phyloP scores from a whole-genome alignment of 2,329 filamentous ascomycete genomes.

The Plenodomus tracheiphilus region DNA sequence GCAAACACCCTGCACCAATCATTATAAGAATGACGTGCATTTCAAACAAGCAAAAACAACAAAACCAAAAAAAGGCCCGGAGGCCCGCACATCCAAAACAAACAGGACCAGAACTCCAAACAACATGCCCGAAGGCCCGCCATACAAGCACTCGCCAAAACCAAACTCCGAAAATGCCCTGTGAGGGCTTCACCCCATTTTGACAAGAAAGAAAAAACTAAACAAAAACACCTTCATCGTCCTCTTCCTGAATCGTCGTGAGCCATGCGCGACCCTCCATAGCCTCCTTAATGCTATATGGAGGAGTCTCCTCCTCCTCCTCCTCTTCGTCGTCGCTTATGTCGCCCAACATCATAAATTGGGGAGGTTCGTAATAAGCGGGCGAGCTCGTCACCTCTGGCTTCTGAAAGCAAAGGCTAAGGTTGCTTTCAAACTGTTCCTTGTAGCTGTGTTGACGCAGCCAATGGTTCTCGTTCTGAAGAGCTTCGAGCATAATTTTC shows the following conservation, averaged over 20 bases:
- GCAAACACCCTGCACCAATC: too few relatives aligned
- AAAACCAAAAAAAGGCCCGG: not conserved
- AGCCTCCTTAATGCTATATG: not conserved
- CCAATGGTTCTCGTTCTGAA: conserved; percentile 36
- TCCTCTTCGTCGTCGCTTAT: too few relatives aligned
- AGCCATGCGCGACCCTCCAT: not conserved
- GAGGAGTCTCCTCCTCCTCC: not conserved
- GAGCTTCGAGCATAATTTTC: conserved; percentile 25
- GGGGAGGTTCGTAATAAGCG: too few relatives aligned
- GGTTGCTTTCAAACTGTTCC: conserved; percentile 17
- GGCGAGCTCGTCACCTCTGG: not conserved
- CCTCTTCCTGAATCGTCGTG: not conserved
- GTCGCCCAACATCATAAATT: too few relatives aligned
- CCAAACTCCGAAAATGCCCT: not conserved
- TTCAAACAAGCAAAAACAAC: not conserved
- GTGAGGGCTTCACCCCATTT: too few relatives aligned
- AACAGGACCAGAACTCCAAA: not conserved
- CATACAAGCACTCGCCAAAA: not conserved
- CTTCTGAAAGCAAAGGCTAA: conserved; percentile 13
- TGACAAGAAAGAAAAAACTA: too few relatives aligned
- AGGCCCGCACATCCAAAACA: not conserved
- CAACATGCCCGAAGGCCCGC: not conserved
- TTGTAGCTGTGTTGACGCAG: conserved; percentile 29
- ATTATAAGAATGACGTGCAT: not conserved
- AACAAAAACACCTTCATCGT: not conserved